Conservation (phyloP, 495 filamentous ascomycete species). For the Lophium mytilinum region DNA sequence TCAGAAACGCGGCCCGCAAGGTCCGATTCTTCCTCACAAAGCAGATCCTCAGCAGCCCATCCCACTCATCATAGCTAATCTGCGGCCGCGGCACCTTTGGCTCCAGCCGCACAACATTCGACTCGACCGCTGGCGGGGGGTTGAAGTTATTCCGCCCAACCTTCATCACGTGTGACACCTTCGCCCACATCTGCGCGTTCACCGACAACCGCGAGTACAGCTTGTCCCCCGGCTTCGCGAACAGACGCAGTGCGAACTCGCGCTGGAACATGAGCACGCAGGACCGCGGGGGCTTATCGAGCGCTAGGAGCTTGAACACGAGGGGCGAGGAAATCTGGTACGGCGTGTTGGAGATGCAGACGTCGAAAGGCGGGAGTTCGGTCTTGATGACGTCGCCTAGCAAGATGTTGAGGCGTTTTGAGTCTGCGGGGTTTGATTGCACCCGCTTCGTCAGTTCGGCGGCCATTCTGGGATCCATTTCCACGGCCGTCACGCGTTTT, state of each 20-base stretch:
- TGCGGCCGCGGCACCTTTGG: constrained; percentile 74
- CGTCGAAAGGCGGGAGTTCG: constrained; percentile 77
- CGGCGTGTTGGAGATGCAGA: constrained; percentile 89
- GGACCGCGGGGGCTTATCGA: constrained; percentile 63
- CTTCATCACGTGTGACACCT: constrained; percentile 80
- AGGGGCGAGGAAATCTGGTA: constrained; percentile 92
- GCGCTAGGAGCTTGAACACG: constrained; percentile 81
- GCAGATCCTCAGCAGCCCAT: constrained; percentile 74
- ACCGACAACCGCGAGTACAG: constrained; percentile 82
- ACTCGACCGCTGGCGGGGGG: constrained; percentile 85
- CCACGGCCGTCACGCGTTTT: constrained; percentile 73
- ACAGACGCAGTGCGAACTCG: constrained; percentile 69
- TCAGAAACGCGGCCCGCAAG: constrained; percentile 65
- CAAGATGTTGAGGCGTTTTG: constrained; percentile 73
- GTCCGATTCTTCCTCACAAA: constrained; percentile 78
- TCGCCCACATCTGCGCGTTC: constrained; percentile 93
- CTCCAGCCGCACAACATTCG: constrained; percentile 67
- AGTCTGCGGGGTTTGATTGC: constrained; percentile 64
- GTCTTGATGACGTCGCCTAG: constrained; percentile 87
- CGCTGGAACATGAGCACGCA: constrained; percentile 87
- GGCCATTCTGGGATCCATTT: constrained; percentile 94
- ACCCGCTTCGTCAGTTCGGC: constrained; percentile 93
- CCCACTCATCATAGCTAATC: constrained; percentile 90
- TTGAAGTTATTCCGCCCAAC: constrained; percentile 93
- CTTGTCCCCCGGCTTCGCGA: constrained; percentile 69